Evolutionary conservation across 352 stramenopile species (phyloP), one percentile per base, ranked within the genome.

Genomic region (Globisporangium spinosum): DNA sequence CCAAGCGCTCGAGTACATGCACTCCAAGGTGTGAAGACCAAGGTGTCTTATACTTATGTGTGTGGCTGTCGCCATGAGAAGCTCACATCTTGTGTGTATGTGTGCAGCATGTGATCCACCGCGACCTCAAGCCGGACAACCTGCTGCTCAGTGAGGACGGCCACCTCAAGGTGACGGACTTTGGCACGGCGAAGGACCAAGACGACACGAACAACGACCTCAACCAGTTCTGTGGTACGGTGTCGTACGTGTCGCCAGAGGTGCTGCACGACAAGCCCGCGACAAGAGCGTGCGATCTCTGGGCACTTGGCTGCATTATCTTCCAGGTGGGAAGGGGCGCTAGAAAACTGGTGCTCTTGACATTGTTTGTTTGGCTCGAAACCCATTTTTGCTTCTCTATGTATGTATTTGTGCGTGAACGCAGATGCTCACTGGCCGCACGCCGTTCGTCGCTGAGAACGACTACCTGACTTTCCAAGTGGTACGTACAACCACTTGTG

Each of bases 91-190:
- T 35, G 58, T 54, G 35, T 45, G 17, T 59, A 29, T 56, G 53
- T 9, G 15, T 76, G 20, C 75, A 98, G 77, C 85, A 93, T 71
- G 82, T 99, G 40, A 95, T 99, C 55, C 97, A 99, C 70, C 76
- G 97, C 47, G 97, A 99, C 79, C 97, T 99, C 64, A 97, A 97
- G 68, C 91, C 91, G 12, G 91, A 97, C 64, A 97, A 97, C 64
- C 74, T 97, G 34, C 77, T 97, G 4, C 72, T 97, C 9, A 92
- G 80, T 62, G 72, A 80, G 38, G 72, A 85, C 53, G 91, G 91
- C 47, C 89, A 97, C 64, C 70, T 97, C 54, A 97, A 97, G 71
- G 76, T 97, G 58, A 95, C 89, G 12, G 91, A 97, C 72, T 97
- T 97, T 67, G 91, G 91, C 34, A 95, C 87, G 15, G 85, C 89